phyloP scores from a whole-genome alignment of 2,329 filamentous ascomycete species.

The Chaetomiaceae sp. region DNA sequence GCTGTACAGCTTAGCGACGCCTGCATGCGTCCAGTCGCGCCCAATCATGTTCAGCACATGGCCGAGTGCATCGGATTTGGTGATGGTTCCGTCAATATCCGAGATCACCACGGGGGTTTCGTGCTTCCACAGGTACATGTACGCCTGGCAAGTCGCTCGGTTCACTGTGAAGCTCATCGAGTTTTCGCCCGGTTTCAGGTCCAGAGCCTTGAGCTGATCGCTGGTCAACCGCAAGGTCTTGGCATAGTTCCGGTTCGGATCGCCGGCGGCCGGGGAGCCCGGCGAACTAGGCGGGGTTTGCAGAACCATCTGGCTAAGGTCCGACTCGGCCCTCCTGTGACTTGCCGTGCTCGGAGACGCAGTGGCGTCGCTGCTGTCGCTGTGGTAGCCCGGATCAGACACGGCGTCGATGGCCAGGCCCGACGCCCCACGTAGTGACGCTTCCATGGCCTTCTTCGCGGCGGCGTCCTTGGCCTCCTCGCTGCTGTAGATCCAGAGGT shows the following conservation, averaged over 20 bases:
- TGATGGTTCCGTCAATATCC: slow-evolving; percentile 98
- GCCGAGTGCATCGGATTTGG: slow-evolving; percentile 90
- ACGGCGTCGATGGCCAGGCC: slow-evolving; percentile 67
- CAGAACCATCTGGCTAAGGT: slow-evolving; percentile 47
- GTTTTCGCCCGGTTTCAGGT: slow-evolving; percentile 81
- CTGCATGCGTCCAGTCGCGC: slow-evolving; percentile 94
- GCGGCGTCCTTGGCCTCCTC: slow-evolving; percentile 92
- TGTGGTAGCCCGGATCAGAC: slow-evolving; percentile 93
- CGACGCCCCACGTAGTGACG: slow-evolving; percentile 39
- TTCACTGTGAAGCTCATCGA: slow-evolving; percentile 96
- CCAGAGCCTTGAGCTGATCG: slow-evolving; percentile 82
- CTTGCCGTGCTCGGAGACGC: slow-evolving; percentile 39
- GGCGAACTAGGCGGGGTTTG: slow-evolving; percentile 66
- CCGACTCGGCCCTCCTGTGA: slow-evolving; percentile 63
- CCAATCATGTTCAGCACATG: slow-evolving; percentile 96
- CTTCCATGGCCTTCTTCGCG: slow-evolving; percentile 56
- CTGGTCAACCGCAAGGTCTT: slow-evolving; percentile 94
- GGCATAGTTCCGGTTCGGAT: slow-evolving; percentile 82
- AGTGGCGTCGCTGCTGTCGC: slow-evolving; percentile 66
- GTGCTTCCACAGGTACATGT: slow-evolving; percentile 90
- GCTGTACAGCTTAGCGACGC: slow-evolving; percentile 93
- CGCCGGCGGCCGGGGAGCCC: slow-evolving; percentile 55
- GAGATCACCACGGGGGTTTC: slow-evolving; percentile 94
- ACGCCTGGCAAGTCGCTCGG: slow-evolving; percentile 81
- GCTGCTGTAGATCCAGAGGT: slow-evolving; percentile 99